phyloP scores from a whole-genome alignment of 768 basidiomycete genomes.

The Naganishia friedmannii region DNA sequence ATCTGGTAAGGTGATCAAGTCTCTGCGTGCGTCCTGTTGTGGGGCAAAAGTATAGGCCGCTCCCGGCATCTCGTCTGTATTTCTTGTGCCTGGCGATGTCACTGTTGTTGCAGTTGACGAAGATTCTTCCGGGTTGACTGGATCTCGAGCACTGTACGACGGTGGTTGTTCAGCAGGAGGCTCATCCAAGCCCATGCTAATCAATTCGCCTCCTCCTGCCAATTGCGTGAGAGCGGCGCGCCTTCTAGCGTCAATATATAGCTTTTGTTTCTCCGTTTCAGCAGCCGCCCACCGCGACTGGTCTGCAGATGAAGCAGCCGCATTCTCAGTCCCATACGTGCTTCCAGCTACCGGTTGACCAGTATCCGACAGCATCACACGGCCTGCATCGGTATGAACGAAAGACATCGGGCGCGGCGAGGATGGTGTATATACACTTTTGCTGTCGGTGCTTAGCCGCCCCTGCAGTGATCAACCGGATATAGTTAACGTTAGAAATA shows the following conservation, averaged over 20 bases:
- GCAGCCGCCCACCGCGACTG: conserved; percentile 38
- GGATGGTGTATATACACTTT: conserved; percentile 9
- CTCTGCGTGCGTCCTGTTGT: background rate
- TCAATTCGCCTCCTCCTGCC: conserved; percentile 28
- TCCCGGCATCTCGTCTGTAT: background rate
- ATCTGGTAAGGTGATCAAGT: background rate
- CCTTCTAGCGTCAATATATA: conserved; percentile 39
- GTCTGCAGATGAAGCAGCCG: conserved; percentile 4
- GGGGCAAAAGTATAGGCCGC: background rate
- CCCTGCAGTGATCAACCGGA: background rate
- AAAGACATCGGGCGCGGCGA: conserved; percentile 25
- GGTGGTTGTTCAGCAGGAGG: conserved; percentile 24
- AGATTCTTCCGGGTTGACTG: background rate
- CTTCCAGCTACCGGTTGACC: conserved; percentile 11
- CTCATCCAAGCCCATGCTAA: conserved; percentile 29
- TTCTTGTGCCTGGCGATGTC: background rate
- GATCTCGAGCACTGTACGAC: conserved; percentile 24
- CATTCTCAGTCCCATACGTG: background rate
- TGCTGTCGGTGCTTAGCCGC: conserved; percentile 16
- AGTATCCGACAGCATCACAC: conserved; percentile 7
- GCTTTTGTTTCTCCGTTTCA: conserved; percentile 40
- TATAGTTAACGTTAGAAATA: background rate
- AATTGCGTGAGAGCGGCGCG: conserved; percentile 39
- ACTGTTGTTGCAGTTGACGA: background rate
- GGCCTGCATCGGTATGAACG: conserved; percentile 25